Percentiles rank a stretch among this genome's conserved stretches.
These are phyloP conservation scores for Batrachochytrium dendrobatidis DNA, from an alignment of 371 early-diverging fungal species.

Conservation along the genomic window DNA sequence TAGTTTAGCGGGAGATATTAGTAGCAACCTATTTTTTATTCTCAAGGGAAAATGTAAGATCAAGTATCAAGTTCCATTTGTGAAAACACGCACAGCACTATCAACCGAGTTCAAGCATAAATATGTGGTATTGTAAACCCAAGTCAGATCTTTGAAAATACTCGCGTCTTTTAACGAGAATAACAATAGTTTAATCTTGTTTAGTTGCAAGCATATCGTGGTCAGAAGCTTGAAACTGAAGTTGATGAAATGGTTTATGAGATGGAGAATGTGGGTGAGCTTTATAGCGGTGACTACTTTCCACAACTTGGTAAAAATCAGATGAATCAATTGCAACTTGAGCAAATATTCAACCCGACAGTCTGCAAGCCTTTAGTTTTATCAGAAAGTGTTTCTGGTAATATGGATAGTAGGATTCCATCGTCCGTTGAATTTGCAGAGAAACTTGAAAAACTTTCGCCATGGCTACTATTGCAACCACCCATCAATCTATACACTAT, in stretches of 20 bases:
- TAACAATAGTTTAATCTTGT: no score
- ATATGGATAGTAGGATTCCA: background rate
- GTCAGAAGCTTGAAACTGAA: background rate
- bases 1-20: background rate
- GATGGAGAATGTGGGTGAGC: background rate
- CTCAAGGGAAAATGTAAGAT: background rate
- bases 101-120: background rate
- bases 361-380: no score
- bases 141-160: no score
- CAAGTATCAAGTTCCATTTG: background rate
- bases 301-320: background rate
- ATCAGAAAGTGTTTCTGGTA: background rate
- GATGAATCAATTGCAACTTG: background rate
- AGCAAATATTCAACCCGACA: no score
- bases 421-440: no score
- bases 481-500: background rate
- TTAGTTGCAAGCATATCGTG: background rate
- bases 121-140: background rate
- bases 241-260: conserved; percentile 1
- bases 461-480: background rate
- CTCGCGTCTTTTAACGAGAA: no score
- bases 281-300: background rate
- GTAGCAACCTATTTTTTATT: background rate
- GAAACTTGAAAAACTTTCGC: no score
- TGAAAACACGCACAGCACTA: background rate